Conservation (phyloP, 2,329 filamentous ascomycete genomes). For the Blastomyces silverae region DNA sequence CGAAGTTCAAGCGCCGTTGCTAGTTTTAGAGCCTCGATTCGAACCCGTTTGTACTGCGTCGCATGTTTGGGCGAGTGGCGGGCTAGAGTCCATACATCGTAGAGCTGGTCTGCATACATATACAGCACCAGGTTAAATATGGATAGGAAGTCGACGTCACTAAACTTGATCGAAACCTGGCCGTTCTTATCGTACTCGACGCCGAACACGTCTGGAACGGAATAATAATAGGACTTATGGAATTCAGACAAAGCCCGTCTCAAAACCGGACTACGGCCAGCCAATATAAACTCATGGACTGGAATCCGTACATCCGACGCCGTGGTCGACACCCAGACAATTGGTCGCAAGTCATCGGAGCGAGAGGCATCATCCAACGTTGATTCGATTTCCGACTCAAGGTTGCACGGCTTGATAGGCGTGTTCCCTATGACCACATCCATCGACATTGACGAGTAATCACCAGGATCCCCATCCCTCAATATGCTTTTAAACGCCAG, state of each 20-base stretch:
- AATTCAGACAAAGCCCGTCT: constrained; percentile 56
- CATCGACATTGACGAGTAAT: constrained; percentile 22
- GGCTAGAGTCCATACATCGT: constrained; percentile 82
- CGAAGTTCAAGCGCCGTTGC: constrained; percentile 63
- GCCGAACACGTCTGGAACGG: constrained; percentile 54
- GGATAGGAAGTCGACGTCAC: constrained; percentile 67
- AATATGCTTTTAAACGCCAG: constrained; percentile 59
- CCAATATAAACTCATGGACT: constrained; percentile 72
- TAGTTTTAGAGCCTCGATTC: constrained; percentile 81
- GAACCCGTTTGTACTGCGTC: constrained; percentile 68
- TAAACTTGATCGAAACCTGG: constrained; percentile 57
- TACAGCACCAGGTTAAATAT: constrained; percentile 74
- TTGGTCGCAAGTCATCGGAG: constrained; percentile 26
- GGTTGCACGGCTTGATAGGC: constrained; percentile 5
- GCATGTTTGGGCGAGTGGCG: constrained; percentile 59
- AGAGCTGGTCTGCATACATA: constrained; percentile 68
- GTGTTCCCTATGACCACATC: background rate
- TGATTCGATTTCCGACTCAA: constrained; percentile 28
- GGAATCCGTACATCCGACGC: constrained; percentile 66
- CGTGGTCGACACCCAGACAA: constrained; percentile 47
- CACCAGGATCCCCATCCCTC: constrained; percentile 30
- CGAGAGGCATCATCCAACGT: constrained; percentile 26
- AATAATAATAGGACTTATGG: constrained; percentile 49
- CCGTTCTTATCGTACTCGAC: constrained; percentile 50
- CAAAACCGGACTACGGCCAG: constrained; percentile 64